phyloP scores from a whole-genome alignment of 2,329 filamentous ascomycete species.

The Fonsecaea nubica region DNA sequence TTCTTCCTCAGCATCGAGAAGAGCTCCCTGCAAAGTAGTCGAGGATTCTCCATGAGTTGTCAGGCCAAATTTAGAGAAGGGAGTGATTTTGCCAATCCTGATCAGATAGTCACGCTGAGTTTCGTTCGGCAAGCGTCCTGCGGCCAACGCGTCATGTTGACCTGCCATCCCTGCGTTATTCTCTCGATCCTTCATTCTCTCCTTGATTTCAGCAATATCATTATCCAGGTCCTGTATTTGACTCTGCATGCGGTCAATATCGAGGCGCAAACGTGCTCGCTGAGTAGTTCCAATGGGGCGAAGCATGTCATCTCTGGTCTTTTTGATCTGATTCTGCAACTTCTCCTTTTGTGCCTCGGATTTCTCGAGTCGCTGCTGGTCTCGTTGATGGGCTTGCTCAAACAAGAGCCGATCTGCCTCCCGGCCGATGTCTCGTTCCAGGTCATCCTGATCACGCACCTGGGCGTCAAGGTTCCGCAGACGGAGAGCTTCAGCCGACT shows the following conservation, averaged over 20 bases:
- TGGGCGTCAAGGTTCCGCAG: constrained; percentile 69
- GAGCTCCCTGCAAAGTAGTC: constrained; percentile 75
- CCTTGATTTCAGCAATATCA: constrained; percentile 80
- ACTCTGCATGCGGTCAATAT: constrained; percentile 49
- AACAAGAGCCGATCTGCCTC: constrained; percentile 67
- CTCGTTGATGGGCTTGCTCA: constrained; percentile 68
- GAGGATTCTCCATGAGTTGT: constrained; percentile 64
- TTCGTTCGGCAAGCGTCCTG: constrained; percentile 73
- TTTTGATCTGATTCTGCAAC: constrained; percentile 69
- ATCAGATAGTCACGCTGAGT: constrained; percentile 88
- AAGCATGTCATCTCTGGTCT: constrained; percentile 62
- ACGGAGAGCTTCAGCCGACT: constrained; percentile 64
- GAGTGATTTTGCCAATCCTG: constrained; percentile 95
- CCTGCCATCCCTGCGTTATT: constrained; percentile 55
- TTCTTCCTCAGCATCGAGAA: constrained; percentile 82
- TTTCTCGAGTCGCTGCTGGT: constrained; percentile 68
- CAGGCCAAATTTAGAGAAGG: constrained; percentile 80
- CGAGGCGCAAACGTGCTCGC: constrained; percentile 42
- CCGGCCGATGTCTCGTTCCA: constrained; percentile 82
- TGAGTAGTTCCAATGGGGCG: constrained; percentile 61
- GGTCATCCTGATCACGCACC: constrained; percentile 83
- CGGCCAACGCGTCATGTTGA: constrained; percentile 51
- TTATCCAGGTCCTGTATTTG: constrained; percentile 71
- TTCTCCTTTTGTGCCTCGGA: constrained; percentile 61
- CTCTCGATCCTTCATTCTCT: constrained; percentile 78